Evolutionary conservation across 305 asterid species (phyloP).

Genomic region (Caryopteris hybrid): DNA sequence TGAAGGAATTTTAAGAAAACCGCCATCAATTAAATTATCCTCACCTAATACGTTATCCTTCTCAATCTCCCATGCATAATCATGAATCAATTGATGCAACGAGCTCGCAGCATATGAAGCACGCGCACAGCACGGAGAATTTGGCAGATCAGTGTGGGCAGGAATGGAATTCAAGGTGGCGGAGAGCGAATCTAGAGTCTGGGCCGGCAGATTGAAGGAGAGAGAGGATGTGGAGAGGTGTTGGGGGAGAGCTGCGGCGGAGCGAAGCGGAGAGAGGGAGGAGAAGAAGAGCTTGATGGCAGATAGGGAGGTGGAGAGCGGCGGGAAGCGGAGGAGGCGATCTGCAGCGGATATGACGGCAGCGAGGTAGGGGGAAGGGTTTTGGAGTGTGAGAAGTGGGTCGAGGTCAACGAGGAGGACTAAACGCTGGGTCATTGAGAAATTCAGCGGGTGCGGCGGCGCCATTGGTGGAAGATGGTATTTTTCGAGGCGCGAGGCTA

Average conservation of each 20-base stretch:
- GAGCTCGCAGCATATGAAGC: constrained; percentile 45
- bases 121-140: constrained; percentile 23
- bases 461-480: constrained; percentile 29
- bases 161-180: constrained; percentile 34
- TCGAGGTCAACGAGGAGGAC: constrained; percentile 75
- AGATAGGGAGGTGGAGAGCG: constrained; percentile 57
- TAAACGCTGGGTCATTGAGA: constrained; percentile 68
- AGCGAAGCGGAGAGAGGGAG: constrained; percentile 62
- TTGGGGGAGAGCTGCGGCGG: constrained; percentile 42
- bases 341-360: constrained; percentile 45
- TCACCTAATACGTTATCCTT: constrained; percentile 30
- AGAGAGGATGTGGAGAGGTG: constrained; percentile 30
- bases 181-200: constrained; percentile 46
- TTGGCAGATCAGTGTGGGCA: constrained; percentile 16
- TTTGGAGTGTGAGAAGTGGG: constrained; percentile 52
- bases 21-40: constrained; percentile 16
- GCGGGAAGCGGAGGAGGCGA: constrained; percentile 61
- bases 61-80: constrained; percentile 73
- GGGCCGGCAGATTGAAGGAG: constrained; percentile 32
- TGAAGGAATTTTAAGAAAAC: constrained; percentile 30
- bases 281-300: constrained; percentile 78
- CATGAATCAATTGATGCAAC: constrained; percentile 57
- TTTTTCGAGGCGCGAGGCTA: constrained; percentile 21
- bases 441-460: constrained; percentile 34
- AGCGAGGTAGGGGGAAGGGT: constrained; percentile 52